Conservation (phyloP, 1,139 yeast genomes). For the Yamadazyma spencermartinsiae region DNA sequence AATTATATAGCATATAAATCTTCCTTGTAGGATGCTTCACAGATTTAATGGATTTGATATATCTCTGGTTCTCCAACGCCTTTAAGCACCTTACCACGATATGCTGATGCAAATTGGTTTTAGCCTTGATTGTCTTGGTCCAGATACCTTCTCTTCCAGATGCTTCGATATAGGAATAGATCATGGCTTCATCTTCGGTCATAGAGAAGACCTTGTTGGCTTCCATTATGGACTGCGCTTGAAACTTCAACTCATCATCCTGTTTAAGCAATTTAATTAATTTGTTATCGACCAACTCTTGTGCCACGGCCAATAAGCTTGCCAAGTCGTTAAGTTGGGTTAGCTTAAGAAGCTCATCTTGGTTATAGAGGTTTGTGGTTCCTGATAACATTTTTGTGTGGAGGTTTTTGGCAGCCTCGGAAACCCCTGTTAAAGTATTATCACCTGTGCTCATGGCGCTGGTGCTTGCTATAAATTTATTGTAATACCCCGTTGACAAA, state of each 20-base stretch:
- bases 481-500: no score
- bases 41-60: slow-evolving; percentile 85
- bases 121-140: slow-evolving; percentile 91
- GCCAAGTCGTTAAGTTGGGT: slow-evolving; percentile 33
- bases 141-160: slow-evolving; percentile 95
- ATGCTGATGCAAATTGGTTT: slow-evolving; percentile 90
- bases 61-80: slow-evolving; percentile 76
- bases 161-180: slow-evolving; percentile 87
- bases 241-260: slow-evolving; percentile 69
- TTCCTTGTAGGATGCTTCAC: slow-evolving; percentile 97
- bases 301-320: slow-evolving; percentile 61
- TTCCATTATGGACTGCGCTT: slow-evolving; percentile 65
- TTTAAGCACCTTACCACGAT: slow-evolving; percentile 86
- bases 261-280: slow-evolving; percentile 67
- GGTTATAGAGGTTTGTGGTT: slow-evolving; percentile 52
- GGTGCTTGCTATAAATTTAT: no score
- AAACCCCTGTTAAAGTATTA: slow-evolving; percentile 17
- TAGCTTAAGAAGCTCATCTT: slow-evolving; percentile 56
- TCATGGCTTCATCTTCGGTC: slow-evolving; percentile 87
- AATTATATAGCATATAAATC: slow-evolving; percentile 89
- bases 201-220: slow-evolving; percentile 72
- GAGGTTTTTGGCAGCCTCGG: slow-evolving; percentile 54
- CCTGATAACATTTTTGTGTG: slow-evolving; percentile 60
- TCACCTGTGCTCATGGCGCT: not conserved
- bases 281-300: slow-evolving; percentile 63